Conservation (phyloP, 148 eudicot species). For the Fagopyrum tataricum region DNA sequence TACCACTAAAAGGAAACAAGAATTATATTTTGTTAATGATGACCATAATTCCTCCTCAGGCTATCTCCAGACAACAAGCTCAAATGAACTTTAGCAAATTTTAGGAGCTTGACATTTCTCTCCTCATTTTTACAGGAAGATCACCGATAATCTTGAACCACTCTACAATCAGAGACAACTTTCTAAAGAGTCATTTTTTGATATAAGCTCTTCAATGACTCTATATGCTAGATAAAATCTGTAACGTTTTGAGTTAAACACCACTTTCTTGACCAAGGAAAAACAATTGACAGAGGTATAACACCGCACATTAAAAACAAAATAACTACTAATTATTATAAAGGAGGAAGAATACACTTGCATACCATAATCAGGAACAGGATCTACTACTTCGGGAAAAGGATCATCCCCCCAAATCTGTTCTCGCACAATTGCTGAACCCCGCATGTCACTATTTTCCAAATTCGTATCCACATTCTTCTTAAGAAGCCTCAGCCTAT, state of each 20-base stretch:
- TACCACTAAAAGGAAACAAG: slow-evolving; percentile 30
- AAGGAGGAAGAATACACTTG: background rate
- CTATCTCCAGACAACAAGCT: too few relatives aligned
- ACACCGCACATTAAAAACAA: background rate
- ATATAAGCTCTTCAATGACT: too few relatives aligned
- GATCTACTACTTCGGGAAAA: slow-evolving; percentile 45
- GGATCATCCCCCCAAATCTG: slow-evolving; percentile 79
- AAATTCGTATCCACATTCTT: slow-evolving; percentile 69
- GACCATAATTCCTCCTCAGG: background rate
- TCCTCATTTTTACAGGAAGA: too few relatives aligned
- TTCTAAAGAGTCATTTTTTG: too few relatives aligned
- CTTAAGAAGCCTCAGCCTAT: slow-evolving; percentile 67
- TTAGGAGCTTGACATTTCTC: too few relatives aligned
- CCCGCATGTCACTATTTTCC: slow-evolving; percentile 39
- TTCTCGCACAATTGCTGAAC: slow-evolving; percentile 61
- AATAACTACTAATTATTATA: background rate
- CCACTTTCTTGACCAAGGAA: background rate
- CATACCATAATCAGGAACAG: slow-evolving; percentile 76
- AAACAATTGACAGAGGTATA: background rate
- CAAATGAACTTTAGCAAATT: too few relatives aligned
- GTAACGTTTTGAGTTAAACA: background rate
- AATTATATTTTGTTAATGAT: background rate
- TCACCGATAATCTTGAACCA: too few relatives aligned
- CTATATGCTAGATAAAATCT: too few relatives aligned
- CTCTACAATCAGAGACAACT: too few relatives aligned